These are phyloP conservation scores for Musa troglodytarum DNA, from an alignment of 176 grass and related monocot species.

Conservation along the genomic window DNA sequence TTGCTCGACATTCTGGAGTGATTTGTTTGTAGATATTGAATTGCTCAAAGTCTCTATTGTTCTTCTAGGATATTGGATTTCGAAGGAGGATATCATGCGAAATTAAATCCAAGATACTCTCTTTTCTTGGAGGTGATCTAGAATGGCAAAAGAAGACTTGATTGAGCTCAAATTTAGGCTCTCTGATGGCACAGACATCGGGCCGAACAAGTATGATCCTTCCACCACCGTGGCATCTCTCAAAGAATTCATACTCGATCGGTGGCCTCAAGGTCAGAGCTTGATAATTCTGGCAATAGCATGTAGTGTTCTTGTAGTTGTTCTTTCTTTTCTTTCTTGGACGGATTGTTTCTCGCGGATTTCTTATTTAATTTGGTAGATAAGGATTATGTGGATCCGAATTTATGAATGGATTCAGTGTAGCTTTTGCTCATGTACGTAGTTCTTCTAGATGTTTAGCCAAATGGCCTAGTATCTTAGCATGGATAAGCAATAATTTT, in stretches of 20 bases:
- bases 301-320: background rate
- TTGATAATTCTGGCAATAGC: background rate
- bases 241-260: conserved; percentile 74
- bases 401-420: background rate
- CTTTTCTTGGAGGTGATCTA: background rate
- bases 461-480: background rate
- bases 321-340: background rate
- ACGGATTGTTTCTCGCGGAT: background rate
- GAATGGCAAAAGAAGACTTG: conserved; percentile 49
- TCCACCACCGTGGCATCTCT: conserved; percentile 70
- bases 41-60: background rate
- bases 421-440: background rate
- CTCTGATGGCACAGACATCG: conserved; percentile 86
- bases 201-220: conserved; percentile 74
- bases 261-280: conserved; percentile 83
- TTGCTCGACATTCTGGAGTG: background rate
- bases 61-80: background rate
- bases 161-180: conserved; percentile 92
- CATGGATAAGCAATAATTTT: background rate
- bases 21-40: background rate
- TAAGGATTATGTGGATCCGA: no score
- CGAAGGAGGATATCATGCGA: no score
- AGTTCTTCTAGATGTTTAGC: background rate
- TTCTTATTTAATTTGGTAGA: background rate
- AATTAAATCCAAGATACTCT: background rate